Conservation (phyloP, 495 filamentous ascomycete species). For the Penicillium dipodomyicola region DNA sequence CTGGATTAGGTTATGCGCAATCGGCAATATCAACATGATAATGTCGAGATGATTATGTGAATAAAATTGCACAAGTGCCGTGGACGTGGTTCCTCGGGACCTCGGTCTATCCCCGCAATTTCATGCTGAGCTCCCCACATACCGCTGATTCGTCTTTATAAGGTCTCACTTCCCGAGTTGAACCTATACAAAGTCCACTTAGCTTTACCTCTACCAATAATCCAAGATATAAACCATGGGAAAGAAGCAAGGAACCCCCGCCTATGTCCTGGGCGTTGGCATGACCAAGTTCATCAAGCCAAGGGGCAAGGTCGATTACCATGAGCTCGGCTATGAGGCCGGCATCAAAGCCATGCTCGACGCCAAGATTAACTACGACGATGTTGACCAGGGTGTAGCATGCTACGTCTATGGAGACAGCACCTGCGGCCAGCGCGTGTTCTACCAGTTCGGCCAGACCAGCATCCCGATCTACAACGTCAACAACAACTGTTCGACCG, state of each 20-base stretch:
- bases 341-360: conserved; percentile 95
- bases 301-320: conserved; percentile 68
- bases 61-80: conserved; percentile 2
- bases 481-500: conserved; percentile 98
- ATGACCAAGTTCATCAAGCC: conserved; percentile 99
- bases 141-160: conserved; percentile 3
- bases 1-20: background rate
- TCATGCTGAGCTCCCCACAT: conserved; percentile 13
- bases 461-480: conserved; percentile 94
- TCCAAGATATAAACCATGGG: conserved; percentile 38
- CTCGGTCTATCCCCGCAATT: conserved; percentile 31
- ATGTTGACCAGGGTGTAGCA: conserved; percentile 92
- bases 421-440: conserved; percentile 93
- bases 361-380: conserved; percentile 93
- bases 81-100: conserved; percentile 26
- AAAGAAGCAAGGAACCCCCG: conserved; percentile 51
- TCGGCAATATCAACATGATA: conserved; percentile 1
- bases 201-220: background rate
- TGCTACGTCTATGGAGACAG: conserved; percentile 97
- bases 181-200: background rate
- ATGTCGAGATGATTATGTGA: background rate
- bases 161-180: background rate
- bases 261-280: conserved; percentile 94
- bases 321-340: conserved; percentile 87
- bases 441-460: conserved; percentile 99